phyloP scores from a whole-genome alignment of 257 asterid genomes.

The Ilex asprella region DNA sequence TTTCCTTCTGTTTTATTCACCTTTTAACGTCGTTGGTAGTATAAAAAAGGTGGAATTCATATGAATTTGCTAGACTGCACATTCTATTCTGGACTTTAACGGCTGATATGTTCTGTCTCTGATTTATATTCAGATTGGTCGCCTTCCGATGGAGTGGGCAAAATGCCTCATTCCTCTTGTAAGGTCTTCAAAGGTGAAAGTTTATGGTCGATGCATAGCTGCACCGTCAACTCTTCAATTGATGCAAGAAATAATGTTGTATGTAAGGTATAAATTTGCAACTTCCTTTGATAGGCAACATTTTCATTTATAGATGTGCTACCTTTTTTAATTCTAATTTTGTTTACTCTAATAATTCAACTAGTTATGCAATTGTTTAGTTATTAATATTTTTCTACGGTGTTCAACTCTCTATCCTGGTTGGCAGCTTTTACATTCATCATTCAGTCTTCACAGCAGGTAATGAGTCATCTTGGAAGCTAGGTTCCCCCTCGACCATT shows the following conservation, averaged over 20 bases:
- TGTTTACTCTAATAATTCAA: neutral
- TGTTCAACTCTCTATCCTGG: neutral
- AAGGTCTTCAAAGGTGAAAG: constrained; percentile 66
- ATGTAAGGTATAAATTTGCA: constrained; percentile 52
- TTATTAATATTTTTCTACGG: neutral
- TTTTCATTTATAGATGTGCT: neutral
- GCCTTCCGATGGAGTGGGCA: constrained; percentile 91
- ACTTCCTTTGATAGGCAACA: neutral
- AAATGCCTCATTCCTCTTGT: constrained; percentile 86
- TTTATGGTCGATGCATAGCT: constrained; percentile 66
- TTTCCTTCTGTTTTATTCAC: neutral
- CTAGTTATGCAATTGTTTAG: neutral
- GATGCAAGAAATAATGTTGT: constrained; percentile 80
- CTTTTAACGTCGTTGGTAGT: neutral
- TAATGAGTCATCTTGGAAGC: constrained; percentile 65
- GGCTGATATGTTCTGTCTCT: neutral
- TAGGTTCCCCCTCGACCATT: constrained; percentile 45
- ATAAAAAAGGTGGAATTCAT: too few relatives aligned
- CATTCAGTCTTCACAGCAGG: constrained; percentile 44
- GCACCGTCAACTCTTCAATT: constrained; percentile 57
- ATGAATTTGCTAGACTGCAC: neutral
- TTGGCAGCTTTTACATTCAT: constrained; percentile 71
- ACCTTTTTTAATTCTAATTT: constrained; percentile 1
- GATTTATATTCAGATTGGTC: constrained; percentile 50
- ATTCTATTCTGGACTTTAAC: neutral